These are phyloP conservation scores for Dissophora ornata DNA, from an alignment of 192 early-diverging fungal species.

Conservation along the genomic window DNA sequence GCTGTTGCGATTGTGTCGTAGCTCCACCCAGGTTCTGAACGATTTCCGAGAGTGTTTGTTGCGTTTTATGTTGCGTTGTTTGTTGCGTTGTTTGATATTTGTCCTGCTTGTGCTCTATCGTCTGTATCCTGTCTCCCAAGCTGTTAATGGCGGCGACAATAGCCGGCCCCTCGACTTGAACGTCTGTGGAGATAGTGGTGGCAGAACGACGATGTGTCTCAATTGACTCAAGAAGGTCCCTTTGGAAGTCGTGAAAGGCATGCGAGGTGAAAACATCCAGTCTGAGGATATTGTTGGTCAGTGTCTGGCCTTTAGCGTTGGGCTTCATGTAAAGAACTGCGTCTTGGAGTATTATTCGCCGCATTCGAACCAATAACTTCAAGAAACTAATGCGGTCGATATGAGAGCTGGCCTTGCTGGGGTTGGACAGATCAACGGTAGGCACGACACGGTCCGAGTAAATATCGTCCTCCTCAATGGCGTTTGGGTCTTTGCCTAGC, in stretches of 20 bases:
- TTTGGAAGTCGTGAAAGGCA: slow-evolving; percentile 1
- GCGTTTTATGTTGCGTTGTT: no score
- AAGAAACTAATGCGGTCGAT: slow-evolving; percentile 10
- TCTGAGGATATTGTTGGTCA: slow-evolving; percentile 1
- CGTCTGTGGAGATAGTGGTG: no score
- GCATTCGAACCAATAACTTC: slow-evolving; percentile 14
- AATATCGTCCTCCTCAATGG: slow-evolving; percentile 1
- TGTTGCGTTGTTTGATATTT: no score
- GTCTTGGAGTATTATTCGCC: slow-evolving; percentile 15
- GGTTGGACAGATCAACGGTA: not conserved
- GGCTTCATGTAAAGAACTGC: slow-evolving; percentile 4
- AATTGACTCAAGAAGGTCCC: not conserved
- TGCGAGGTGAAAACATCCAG: slow-evolving; percentile 1
- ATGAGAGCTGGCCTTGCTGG: not conserved
- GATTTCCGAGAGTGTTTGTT: no score
- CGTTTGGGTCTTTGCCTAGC: not conserved
- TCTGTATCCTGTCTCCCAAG: no score
- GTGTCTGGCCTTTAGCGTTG: not conserved
- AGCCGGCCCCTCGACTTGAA: no score
- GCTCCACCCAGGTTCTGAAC: no score
- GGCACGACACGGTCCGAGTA: no score
- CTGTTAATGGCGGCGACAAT: no score
- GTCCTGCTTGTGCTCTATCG: no score
- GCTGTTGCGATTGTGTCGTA: no score
- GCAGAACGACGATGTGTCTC: not conserved